Conservation (phyloP, 2,329 filamentous ascomycete species). For the Trichoderma sp. region DNA sequence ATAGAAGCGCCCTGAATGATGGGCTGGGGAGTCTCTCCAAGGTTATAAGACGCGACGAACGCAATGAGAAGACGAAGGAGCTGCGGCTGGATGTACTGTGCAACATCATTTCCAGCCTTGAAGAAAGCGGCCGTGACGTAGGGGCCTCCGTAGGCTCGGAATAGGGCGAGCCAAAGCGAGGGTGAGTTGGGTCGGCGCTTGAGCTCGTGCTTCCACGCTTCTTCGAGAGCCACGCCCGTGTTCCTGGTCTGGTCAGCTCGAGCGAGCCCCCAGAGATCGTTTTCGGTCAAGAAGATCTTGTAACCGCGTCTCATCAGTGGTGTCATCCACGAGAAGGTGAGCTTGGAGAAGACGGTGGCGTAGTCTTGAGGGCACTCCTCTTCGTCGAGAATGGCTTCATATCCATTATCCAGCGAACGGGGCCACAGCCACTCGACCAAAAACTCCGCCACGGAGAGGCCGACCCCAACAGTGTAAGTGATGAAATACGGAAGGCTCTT, state of each 20-base stretch:
- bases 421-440: constrained; percentile 82
- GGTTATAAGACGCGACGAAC: constrained; percentile 78
- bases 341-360: constrained; percentile 86
- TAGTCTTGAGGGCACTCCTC: constrained; percentile 79
- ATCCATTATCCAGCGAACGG: constrained; percentile 65
- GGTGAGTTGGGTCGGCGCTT: constrained; percentile 59
- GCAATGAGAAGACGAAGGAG: constrained; percentile 79
- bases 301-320: constrained; percentile 96
- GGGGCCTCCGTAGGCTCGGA: constrained; percentile 80
- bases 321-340: constrained; percentile 99
- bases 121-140: constrained; percentile 81
- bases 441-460: constrained; percentile 70
- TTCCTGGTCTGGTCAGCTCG: constrained; percentile 75
- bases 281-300: constrained; percentile 85
- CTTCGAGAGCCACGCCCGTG: constrained; percentile 70
- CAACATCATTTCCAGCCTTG: constrained; percentile 83
- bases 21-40: constrained; percentile 66
- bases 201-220: constrained; percentile 76
- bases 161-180: constrained; percentile 83
- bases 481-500: constrained; percentile 73
- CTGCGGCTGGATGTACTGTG: constrained; percentile 90
- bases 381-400: constrained; percentile 59
- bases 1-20: constrained; percentile 83
- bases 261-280: constrained; percentile 92
- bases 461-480: constrained; percentile 71